Evolutionary conservation across 2,329 filamentous ascomycete species (phyloP), one percentile per base, ranked within the genome.

Genomic region (Hypoxylon sp.): DNA sequence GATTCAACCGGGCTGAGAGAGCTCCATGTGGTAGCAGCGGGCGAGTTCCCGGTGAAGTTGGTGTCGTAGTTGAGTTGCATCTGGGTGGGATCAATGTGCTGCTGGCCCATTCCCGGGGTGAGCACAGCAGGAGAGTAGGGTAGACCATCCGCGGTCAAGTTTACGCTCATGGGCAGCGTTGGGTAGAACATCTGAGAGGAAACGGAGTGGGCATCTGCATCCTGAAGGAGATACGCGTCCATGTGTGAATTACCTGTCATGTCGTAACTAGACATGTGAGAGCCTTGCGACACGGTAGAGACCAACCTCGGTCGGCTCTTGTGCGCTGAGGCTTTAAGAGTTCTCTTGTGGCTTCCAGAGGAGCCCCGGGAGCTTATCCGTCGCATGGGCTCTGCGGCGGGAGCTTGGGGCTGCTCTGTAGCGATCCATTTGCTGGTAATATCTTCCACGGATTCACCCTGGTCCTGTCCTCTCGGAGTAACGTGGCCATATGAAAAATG

Each of bases 41-140:
- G 85, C 24, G 85, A 86, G 68, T 80, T 78, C 64, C 80, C 81
- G 50, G 79, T 73, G 60, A 85, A 72, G 66, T 78, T 80, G 46
- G 81, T 73, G 67, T 86, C 84, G 74, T 83, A 83, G 70, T 83
- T 82, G 71, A 86, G 75, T 67, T 82, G 81, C 77, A 86, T 84
- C 68, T 87, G 83, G 54, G 81, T 78, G 53, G 85, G 85, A 71
- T 86, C 81, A 73, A 87, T 82, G 67, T 87, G 84, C 72, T 87
- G 84, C 69, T 80, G 79, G 59, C 71, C 65, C 71, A 86, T 76
- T 52, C 79, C 76, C n/a, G 76, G 69, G 46, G 73, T 72, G 58
- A 84, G 67, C 64, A 82, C 80, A 59, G 79, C 70, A 41, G 61
- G 80, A 65, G 72, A 75, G 71, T 79, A 85, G 73, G 72, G 76